phyloP scores from a whole-genome alignment of 768 basidiomycete genomes.

The Tylopilus plumbeoviolaceoides region DNA sequence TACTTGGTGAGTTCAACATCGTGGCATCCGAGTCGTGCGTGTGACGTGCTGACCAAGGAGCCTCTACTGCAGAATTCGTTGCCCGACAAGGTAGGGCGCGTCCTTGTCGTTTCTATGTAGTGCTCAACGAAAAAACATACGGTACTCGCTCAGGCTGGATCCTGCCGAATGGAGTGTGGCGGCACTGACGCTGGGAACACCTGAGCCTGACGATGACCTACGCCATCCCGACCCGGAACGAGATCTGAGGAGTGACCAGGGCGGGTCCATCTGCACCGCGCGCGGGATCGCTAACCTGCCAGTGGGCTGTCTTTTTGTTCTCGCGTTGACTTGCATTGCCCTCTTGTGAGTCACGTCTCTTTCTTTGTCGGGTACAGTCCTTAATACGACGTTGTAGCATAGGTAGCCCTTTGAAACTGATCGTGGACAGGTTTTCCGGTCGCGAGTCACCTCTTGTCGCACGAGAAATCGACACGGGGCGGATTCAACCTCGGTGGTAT shows the following conservation, averaged over 20 bases:
- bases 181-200: conserved; percentile 37
- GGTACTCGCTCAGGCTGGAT: conserved; percentile 40
- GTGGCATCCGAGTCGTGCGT: background rate
- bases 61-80: conserved; percentile 23
- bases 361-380: background rate
- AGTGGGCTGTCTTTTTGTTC: conserved; percentile 58
- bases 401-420: conserved; percentile 8
- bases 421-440: conserved; percentile 44
- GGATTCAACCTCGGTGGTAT: conserved; percentile 75
- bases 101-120: background rate
- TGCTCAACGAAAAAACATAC: background rate
- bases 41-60: background rate
- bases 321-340: conserved; percentile 44
- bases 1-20: conserved; percentile 20
- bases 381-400: conserved; percentile 8
- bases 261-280: conserved; percentile 52
- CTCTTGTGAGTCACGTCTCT: conserved; percentile 49
- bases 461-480: conserved; percentile 38
- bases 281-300: conserved; percentile 67
- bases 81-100: conserved; percentile 20
- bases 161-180: conserved; percentile 49
- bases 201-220: conserved; percentile 61
- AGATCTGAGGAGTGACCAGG: conserved; percentile 49
- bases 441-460: conserved; percentile 41
- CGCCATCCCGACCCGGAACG: conserved; percentile 52